Evolutionary conservation across 179 eudicot genomes (phyloP), one percentile per base, ranked within the genome.

Genomic region (Gypsophila paniculata): DNA sequence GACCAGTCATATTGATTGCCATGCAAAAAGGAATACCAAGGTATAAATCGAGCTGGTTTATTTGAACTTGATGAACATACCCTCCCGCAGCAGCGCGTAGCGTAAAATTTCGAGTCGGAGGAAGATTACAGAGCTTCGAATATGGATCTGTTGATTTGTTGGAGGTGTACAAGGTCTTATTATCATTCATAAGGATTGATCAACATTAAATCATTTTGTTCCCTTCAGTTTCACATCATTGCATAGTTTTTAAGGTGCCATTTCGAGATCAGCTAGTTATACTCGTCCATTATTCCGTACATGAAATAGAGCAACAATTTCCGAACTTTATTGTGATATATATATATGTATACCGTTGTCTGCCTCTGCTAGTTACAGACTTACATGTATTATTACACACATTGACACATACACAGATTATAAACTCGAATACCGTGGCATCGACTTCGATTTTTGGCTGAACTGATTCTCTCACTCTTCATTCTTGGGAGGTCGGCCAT

Each of bases 101-200:
- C 34, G 23, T 61, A 17, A 61, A 61, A 32, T 61, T 61, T 38
- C 13, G 68, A 39, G 15, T 19, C 18, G 49, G 53, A 23, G 39
- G 39, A 69, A 75, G 73, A 75, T 46, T 49, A 34, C 76, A 74
- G 57, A 36, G 49, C 42, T 22, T 53, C 19, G 69, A 65, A 3
- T 17, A 4, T 57, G 10, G 65, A 55, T n/a, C 65, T 25, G 19
- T 36, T 36, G 52, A 53, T 38, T 46, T 51, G 10, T 51, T 21
- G 76, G 49, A 4, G 61, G 63, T 66, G 69, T 52, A 38, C 66
- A 66, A 66, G 58, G 29, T 68, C 6, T 6, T 6, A 42, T 42
- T 42, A 10, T 42, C 36, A 61, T 53, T 46, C 39, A 21, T 1
- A 44, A 59, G 61, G 66, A 4, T 65, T 26, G 9, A 65, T 21